Conservation (phyloP, 495 filamentous ascomycete species). For the Penicillium verhagenii region DNA sequence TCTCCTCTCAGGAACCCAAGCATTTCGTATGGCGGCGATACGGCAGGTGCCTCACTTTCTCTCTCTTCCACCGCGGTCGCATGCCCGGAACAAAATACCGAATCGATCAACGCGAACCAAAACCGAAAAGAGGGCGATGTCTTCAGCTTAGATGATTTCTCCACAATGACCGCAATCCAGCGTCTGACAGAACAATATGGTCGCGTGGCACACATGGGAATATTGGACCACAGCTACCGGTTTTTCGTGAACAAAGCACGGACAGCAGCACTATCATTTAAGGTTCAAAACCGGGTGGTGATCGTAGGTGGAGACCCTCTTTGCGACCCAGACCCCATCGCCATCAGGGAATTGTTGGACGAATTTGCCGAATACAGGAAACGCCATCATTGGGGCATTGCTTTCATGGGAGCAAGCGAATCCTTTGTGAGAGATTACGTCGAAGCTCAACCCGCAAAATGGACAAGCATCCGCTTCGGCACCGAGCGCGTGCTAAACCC, state of each 20-base stretch:
- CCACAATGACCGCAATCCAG: slow-evolving; percentile 29
- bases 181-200: slow-evolving; percentile 33
- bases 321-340: slow-evolving; percentile 18
- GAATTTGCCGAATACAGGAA: slow-evolving; percentile 39
- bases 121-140: slow-evolving; percentile 11
- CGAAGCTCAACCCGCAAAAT: slow-evolving; percentile 16
- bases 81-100: background rate
- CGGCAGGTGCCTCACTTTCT: background rate
- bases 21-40: slow-evolving; percentile 13
- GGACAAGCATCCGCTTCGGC: slow-evolving; percentile 42
- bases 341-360: slow-evolving; percentile 25
- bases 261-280: slow-evolving; percentile 41
- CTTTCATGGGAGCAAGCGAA: slow-evolving; percentile 39
- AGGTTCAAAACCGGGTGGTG: slow-evolving; percentile 35
- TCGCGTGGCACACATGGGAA: slow-evolving; percentile 44
- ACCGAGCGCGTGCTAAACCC: slow-evolving; percentile 43
- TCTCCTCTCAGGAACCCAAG: slow-evolving; percentile 10
- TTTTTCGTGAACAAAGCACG: slow-evolving; percentile 38
- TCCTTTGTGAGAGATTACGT: slow-evolving; percentile 25
- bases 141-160: slow-evolving; percentile 30
- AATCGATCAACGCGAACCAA: background rate
- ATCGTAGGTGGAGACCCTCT: slow-evolving; percentile 44
- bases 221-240: slow-evolving; percentile 42
- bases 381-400: slow-evolving; percentile 27
- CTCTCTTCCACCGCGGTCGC: background rate